Base-by-base conservation (phyloP, 129 eudicot species). In the Flaveria sonorensis region DNA sequence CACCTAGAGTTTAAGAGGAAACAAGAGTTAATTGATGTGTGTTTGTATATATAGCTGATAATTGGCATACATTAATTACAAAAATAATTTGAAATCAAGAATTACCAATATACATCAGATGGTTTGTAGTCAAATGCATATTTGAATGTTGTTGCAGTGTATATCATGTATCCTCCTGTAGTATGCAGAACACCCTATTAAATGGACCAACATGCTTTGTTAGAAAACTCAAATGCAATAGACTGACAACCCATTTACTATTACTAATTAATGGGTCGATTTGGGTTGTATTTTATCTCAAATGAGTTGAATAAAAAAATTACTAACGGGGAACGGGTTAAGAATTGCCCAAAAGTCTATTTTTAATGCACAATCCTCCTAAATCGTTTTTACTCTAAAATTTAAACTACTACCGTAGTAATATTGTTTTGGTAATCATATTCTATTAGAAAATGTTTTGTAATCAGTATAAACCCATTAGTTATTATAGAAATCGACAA, bases 151-250 rank as follows among this genome's bases (percentile, higher is more conserved):
- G 97, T 87, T 63, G 99, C 99, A 52, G 97, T 86, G 84, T 89
- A 95, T 71, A 95, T 77, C 99, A 95, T 91, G 87, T 95, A 95
- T 72, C 99, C 99, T 78, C 97, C 99, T 68, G 99, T 91, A 65
- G 99, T 95, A 82, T 95, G 99, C 78, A 91, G 60, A 82, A 95
- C 97, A 64, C 99, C 97, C 99, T 95, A 65, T 67, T 68, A 61
- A 72, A 81, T 55, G 69, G 36, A 30, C 53, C 76, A 83, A 53
- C 16, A 59, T 26, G 10, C 12, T 74, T 50, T 40, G 45, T 66
- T 69, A 76, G 71, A 16, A 59, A 74, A 73, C 51, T 40, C 21
- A 39, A 52, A 10, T 20, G 19, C 19, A 28, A 67, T 66, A 66
- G n/a, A 42, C 3, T 39, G n/a, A 7, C 69, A 32, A 14, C 46